A percentile compares a stretch with the other conserved stretches of the same genome.
Evolutionary conservation across 116 monocot species (phyloP).

Genomic region (Phalaenopsis hybrid): DNA sequence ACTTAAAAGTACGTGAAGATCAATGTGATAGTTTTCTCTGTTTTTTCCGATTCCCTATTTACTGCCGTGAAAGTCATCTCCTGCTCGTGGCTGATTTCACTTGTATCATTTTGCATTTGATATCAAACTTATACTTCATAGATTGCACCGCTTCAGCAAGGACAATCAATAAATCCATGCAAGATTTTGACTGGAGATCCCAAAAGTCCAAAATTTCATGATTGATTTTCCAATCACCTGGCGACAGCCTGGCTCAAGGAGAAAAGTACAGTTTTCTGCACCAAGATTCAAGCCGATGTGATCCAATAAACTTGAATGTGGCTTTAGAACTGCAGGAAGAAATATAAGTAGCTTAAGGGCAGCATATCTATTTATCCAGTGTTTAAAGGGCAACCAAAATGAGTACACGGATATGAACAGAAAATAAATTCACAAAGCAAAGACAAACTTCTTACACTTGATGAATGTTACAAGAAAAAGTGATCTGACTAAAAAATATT

Average conservation of each 20-base stretch:
- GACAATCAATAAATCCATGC: not conserved
- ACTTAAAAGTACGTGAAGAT: no score
- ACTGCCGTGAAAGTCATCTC: no score
- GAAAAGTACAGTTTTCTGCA: not conserved
- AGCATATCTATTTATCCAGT: not conserved
- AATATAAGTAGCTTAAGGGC: not conserved
- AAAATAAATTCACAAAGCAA: not conserved
- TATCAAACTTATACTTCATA: not conserved
- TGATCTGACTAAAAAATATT: not conserved
- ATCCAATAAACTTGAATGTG: not conserved
- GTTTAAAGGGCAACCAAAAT: not conserved
- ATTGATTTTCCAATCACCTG: not conserved
- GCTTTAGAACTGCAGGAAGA: not conserved
- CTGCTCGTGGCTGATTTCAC: not conserved
- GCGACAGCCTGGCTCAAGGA: not conserved
- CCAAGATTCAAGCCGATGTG: not conserved
- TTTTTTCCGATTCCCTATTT: no score
- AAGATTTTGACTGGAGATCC: not conserved
- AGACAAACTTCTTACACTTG: not conserved
- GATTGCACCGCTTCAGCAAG: not conserved
- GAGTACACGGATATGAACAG: not conserved
- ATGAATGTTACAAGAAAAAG: not conserved
- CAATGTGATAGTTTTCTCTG: no score
- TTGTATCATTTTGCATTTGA: not conserved
- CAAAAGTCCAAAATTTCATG: not conserved